Evolutionary conservation across 345 rosid genomes (phyloP).

Genomic region (Fremontodendron californicum): DNA sequence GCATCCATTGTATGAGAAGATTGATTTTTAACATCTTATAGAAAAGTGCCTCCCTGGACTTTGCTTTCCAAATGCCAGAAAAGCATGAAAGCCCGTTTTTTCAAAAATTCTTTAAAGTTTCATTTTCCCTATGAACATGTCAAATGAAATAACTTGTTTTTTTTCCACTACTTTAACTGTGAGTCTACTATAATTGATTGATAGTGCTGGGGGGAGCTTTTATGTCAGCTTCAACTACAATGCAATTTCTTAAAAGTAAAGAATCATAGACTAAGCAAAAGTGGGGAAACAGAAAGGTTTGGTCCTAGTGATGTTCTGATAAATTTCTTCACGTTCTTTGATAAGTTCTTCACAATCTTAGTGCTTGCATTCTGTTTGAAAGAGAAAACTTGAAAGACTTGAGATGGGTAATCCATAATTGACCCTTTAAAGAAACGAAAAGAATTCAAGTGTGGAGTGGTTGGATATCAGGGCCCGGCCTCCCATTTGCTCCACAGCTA

Average conservation of each 20-base stretch:
- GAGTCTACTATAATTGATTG: no score
- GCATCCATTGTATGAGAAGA: background rate
- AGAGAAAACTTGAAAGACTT: background rate
- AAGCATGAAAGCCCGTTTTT: background rate
- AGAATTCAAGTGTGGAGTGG: background rate
- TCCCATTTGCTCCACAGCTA: conserved; percentile 6
- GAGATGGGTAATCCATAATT: background rate
- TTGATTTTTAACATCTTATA: background rate
- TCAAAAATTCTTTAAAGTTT: no score
- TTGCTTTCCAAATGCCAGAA: background rate
- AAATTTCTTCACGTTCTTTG: background rate
- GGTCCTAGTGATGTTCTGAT: background rate
- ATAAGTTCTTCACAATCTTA: background rate
- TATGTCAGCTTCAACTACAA: background rate
- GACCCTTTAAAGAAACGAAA: background rate
- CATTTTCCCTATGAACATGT: no score
- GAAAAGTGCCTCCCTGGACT: background rate
- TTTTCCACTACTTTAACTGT: no score
- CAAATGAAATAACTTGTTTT: no score
- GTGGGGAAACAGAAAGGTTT: background rate
- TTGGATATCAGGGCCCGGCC: background rate
- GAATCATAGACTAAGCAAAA: background rate
- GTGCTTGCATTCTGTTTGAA: background rate
- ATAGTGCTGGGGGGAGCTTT: background rate
- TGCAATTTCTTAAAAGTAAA: background rate